These are phyloP conservation scores for Condylostoma magnum DNA, from an alignment of 169 alveolate species.

Conservation along the genomic window DNA sequence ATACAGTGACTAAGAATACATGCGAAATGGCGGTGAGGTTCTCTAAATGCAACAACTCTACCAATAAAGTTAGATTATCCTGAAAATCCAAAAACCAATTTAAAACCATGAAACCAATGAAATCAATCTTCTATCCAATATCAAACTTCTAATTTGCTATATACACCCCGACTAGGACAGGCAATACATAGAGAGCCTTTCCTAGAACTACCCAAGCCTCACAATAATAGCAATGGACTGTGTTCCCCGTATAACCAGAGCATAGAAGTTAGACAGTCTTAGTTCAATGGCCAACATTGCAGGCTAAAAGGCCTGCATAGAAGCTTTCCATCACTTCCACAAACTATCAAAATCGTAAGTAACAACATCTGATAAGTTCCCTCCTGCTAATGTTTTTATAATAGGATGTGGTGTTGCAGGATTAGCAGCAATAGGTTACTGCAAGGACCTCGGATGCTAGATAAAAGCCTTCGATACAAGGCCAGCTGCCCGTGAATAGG, in stretches of 20 bases:
- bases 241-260: constrained; percentile 71
- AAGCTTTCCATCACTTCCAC: constrained; percentile 60
- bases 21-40: constrained; percentile 49
- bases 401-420: constrained; percentile 85
- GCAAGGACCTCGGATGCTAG: constrained; percentile 64
- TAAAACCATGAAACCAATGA: constrained; percentile 5
- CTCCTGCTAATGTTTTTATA: constrained; percentile 66
- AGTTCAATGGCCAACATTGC: constrained; percentile 68
- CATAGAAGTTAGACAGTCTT: constrained; percentile 62
- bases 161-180: constrained; percentile 44
- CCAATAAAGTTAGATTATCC: background rate
- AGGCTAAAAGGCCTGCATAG: constrained; percentile 74
- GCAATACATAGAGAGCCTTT: constrained; percentile 27
- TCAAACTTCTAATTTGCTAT: constrained; percentile 25
- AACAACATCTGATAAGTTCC: constrained; percentile 76
- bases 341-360: constrained; percentile 52
- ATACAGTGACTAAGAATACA: constrained; percentile 16
- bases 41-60: constrained; percentile 15
- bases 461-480: constrained; percentile 70
- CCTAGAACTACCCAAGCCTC: constrained; percentile 24
- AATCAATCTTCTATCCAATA: background rate
- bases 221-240: constrained; percentile 67
- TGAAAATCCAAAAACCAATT: constrained; percentile 5
- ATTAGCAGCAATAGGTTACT: constrained; percentile 71
- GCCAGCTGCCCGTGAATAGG: constrained; percentile 60